Evolutionary conservation across 2,329 filamentous ascomycete genomes (phyloP), one percentile per base, ranked within the genome.

Genomic region (Pseudogymnoascus sp.): DNA sequence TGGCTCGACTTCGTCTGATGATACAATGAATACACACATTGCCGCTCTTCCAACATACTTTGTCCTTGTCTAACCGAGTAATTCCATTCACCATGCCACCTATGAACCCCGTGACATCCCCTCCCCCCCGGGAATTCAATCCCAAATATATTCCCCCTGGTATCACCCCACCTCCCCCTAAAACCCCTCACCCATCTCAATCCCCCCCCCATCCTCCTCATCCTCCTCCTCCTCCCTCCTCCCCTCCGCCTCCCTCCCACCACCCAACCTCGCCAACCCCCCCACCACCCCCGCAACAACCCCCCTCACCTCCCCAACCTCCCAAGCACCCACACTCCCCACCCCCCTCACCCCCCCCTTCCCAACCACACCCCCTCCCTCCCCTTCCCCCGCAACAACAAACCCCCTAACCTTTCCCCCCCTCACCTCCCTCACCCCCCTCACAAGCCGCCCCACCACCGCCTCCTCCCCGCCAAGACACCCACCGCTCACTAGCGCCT

Each of bases 301-400:
- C 38, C 38, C 40, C 66, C 92, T 80, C 80, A 96, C 87, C 79
- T 97, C 97, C 61, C 92, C 90, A 74, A 93, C 90, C 44, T 99
- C 95, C 88, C 97, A 92, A 1, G 90, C 90, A 1, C 95, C 81
- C 61, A 95, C 90, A 76, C 97, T 95, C 62, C 93, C 82, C 67
- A 97, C 75, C 72, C 96, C 93, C 62, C 93, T 80, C 65, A 97
- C 74, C n/a, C n/a, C n/a, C n/a, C n/a, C n/a, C n/a, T n/a, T n/a
- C n/a, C n/a, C n/a, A n/a, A n/a, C n/a, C n/a, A n/a, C n/a, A n/a
- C 84, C 71, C 85, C 84, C 71, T 95, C 89, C 68, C 89, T 84
- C 71, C 96, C 92, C 67, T 88, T 81, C 66, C 90, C 82, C 57
- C 71, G 84, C 85, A 17, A 42, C 38, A 44, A 44, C 19, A 44